Conservation (phyloP, 169 alveolate species). For the Plasmodium coatneyi region DNA sequence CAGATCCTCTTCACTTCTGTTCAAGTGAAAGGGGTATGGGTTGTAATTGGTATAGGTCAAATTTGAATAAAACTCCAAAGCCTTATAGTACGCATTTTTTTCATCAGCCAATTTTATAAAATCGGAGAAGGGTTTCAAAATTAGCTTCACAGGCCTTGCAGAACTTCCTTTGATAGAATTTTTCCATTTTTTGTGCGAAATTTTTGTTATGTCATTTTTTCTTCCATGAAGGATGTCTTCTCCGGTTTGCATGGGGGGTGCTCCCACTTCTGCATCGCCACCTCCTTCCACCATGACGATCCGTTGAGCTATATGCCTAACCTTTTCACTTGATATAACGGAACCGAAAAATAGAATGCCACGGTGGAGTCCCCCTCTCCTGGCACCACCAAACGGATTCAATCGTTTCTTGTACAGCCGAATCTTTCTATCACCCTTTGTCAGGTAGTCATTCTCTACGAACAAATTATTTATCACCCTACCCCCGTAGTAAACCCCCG, state of each 20-base stretch:
- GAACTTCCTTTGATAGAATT: constrained; percentile 30
- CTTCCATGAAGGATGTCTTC: background rate
- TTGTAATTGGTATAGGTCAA: constrained; percentile 55
- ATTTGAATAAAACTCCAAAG: constrained; percentile 69
- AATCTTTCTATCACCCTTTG: background rate
- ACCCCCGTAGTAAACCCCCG: constrained; percentile 87
- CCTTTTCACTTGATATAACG: constrained; percentile 26
- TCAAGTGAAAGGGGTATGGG: constrained; percentile 15
- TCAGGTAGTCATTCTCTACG: constrained; percentile 51
- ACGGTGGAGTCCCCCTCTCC: background rate
- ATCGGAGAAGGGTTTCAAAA: constrained; percentile 66
- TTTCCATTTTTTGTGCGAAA: constrained; percentile 33
- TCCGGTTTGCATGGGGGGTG: background rate
- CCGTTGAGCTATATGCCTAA: constrained; percentile 32
- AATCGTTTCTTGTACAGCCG: constrained; percentile 27
- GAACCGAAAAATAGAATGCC: constrained; percentile 44
- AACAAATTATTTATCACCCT: constrained; percentile 85
- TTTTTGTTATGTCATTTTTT: background rate
- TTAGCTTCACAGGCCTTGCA: constrained; percentile 60
- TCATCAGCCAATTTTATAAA: constrained; percentile 52
- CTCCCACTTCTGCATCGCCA: background rate
- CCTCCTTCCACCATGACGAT: constrained; percentile 44
- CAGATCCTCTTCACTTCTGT: constrained; percentile 38
- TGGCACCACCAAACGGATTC: constrained; percentile 19
- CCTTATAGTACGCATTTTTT: constrained; percentile 37